phyloP scores from a whole-genome alignment of 1,139 yeast species.

The Nakaseomyces nivariensis region DNA sequence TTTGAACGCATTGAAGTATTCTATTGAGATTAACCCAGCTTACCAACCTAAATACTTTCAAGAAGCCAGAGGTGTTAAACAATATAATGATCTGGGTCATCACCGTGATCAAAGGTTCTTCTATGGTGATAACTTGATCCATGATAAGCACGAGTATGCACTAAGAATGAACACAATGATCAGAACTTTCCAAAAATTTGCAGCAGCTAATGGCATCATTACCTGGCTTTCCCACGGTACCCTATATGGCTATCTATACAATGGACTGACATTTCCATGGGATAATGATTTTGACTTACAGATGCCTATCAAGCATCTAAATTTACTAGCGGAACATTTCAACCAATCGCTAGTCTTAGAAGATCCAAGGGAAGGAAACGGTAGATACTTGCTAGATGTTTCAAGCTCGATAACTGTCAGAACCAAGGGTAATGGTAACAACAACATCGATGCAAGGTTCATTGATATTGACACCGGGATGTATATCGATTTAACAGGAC shows the following conservation, averaged over 20 bases:
- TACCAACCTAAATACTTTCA: conserved; percentile 38
- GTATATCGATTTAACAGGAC: conserved; percentile 59
- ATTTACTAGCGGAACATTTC: conserved; percentile 40
- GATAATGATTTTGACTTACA: conserved; percentile 65
- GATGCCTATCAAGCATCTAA: conserved; percentile 51
- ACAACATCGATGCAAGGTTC: conserved; percentile 75
- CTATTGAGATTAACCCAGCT: conserved; percentile 23
- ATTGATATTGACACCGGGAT: conserved; percentile 68
- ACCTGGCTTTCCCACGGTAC: conserved; percentile 66
- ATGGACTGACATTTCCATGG: conserved; percentile 63
- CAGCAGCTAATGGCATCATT: conserved; percentile 41
- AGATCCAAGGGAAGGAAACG: conserved; percentile 54
- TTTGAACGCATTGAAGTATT: conserved; percentile 19
- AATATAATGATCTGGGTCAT: conserved; percentile 29
- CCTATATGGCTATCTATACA: conserved; percentile 58
- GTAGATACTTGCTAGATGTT: conserved; percentile 47
- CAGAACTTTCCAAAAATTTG: conserved; percentile 50
- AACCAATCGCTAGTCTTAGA: conserved; percentile 51
- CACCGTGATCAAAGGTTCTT: conserved; percentile 74
- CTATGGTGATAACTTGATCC: conserved; percentile 12
- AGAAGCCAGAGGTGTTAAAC: conserved; percentile 34
- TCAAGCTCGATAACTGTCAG: conserved; percentile 37
- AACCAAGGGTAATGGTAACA: conserved; percentile 38
- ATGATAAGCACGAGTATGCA: conserved; percentile 32
- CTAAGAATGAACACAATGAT: conserved; percentile 43